A percentile compares a stretch with the other conserved stretches of the same genome.
These are phyloP conservation scores for Chalciporus pseudorubinellus DNA, from an alignment of 768 basidiomycete genomes.

Conservation along the genomic window DNA sequence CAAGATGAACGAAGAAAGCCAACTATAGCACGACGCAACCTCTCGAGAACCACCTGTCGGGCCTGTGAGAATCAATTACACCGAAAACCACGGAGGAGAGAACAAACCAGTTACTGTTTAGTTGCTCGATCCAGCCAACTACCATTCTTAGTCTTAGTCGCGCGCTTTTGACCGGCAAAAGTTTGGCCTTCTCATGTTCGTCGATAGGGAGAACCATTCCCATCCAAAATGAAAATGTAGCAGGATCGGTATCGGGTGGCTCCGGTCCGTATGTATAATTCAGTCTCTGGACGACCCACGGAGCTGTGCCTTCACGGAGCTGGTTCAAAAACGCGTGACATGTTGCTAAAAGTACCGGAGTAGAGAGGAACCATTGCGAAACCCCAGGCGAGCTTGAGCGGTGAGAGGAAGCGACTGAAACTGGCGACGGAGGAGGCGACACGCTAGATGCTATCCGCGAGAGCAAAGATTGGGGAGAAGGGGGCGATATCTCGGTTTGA, in stretches of 20 bases:
- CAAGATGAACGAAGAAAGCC: slow-evolving; percentile 1
- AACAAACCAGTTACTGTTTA: slow-evolving; percentile 54
- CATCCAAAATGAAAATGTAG: slow-evolving; percentile 85
- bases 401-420: not conserved
- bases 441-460: slow-evolving; percentile 14
- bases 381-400: slow-evolving; percentile 2
- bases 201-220: slow-evolving; percentile 88
- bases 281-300: slow-evolving; percentile 90
- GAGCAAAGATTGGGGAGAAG: slow-evolving; percentile 10
- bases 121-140: slow-evolving; percentile 91
- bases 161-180: slow-evolving; percentile 77
- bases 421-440: slow-evolving; percentile 9
- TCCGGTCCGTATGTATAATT: slow-evolving; percentile 75
- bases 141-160: slow-evolving; percentile 80
- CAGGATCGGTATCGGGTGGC: slow-evolving; percentile 59
- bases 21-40: slow-evolving; percentile 57
- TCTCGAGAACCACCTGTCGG: slow-evolving; percentile 70
- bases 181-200: slow-evolving; percentile 83
- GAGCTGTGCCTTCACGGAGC: slow-evolving; percentile 69
- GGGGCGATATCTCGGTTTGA: not conserved
- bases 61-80: slow-evolving; percentile 14
- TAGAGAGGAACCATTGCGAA: slow-evolving; percentile 18
- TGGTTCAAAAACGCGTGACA: slow-evolving; percentile 64
- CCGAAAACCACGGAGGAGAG: slow-evolving; percentile 8
- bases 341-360: slow-evolving; percentile 40